Evolutionary conservation across 1,139 yeast species (phyloP).

Genomic region (Lodderomyces margitis): DNA sequence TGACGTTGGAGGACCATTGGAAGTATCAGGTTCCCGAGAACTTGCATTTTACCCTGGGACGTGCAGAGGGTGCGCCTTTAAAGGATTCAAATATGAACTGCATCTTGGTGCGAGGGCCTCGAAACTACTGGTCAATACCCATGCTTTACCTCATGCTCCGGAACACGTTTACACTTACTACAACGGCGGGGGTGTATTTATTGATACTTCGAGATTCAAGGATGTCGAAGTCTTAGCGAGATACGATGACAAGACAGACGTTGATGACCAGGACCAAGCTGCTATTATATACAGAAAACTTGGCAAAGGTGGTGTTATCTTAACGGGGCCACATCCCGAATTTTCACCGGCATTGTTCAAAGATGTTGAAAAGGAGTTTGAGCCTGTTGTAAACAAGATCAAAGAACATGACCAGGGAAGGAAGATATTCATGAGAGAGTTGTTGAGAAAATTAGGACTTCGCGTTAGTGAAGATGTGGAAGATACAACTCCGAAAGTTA

Average conservation of each 20-base stretch:
- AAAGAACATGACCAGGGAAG: slow-evolving; percentile 47
- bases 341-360: slow-evolving; percentile 56
- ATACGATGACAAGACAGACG: slow-evolving; percentile 46
- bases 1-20: slow-evolving; percentile 74
- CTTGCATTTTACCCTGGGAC: slow-evolving; percentile 78
- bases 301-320: slow-evolving; percentile 73
- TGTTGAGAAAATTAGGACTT: slow-evolving; percentile 62
- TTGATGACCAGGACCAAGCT: slow-evolving; percentile 57
- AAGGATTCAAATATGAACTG: slow-evolving; percentile 76
- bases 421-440: slow-evolving; percentile 51
- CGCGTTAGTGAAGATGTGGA: slow-evolving; percentile 55
- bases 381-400: slow-evolving; percentile 38
- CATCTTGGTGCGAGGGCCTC: slow-evolving; percentile 75
- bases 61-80: slow-evolving; percentile 76
- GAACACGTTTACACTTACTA: slow-evolving; percentile 44
- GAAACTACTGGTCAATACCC: slow-evolving; percentile 37
- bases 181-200: slow-evolving; percentile 89
- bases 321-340: slow-evolving; percentile 93
- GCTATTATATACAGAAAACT: slow-evolving; percentile 65
- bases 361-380: slow-evolving; percentile 24
- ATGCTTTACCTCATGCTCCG: slow-evolving; percentile 25
- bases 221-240: slow-evolving; percentile 71
- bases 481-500: slow-evolving; percentile 59
- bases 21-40: slow-evolving; percentile 84
- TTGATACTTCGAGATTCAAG: slow-evolving; percentile 60